A percentile compares a stretch with the other conserved stretches of the same genome.
These are phyloP conservation scores for Naganishia liquefaciens DNA, from an alignment of 1,284 basidiomycete species.

Conservation along the genomic window DNA sequence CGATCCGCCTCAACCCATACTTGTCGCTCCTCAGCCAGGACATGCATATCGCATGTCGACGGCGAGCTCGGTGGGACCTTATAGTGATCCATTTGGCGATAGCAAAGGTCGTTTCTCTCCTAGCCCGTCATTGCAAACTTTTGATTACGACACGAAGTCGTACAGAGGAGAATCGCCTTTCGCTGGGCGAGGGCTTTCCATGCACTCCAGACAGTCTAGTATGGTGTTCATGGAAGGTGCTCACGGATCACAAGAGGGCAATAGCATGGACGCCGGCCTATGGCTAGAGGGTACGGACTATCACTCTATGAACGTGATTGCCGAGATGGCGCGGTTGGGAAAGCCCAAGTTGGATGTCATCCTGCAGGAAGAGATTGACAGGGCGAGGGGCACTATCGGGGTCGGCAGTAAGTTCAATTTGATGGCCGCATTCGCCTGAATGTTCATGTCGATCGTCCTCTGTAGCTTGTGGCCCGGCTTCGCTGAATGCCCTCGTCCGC, in stretches of 20 bases:
- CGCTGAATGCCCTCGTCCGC: conserved; percentile 69
- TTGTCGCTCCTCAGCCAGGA: conserved; percentile 5
- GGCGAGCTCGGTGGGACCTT: conserved; percentile 40
- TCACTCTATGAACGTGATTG: conserved; percentile 65
- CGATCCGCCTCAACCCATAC: conserved; percentile 17
- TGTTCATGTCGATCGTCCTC: conserved; percentile 4
- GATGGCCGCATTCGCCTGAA: neutral
- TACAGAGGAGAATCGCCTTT: conserved; percentile 39
- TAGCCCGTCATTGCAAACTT: conserved; percentile 38
- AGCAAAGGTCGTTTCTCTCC: conserved; percentile 35
- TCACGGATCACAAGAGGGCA: conserved; percentile 16
- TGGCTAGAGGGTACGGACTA: conserved; percentile 69
- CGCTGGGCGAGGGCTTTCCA: conserved; percentile 13
- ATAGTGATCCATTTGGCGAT: conserved; percentile 42
- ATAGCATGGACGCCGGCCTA: conserved; percentile 40
- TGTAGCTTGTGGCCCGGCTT: conserved; percentile 71
- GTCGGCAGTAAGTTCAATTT: conserved; percentile 64
- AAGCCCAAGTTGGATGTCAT: conserved; percentile 71
- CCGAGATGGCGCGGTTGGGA: conserved; percentile 70
- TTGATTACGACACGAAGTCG: conserved; percentile 39
- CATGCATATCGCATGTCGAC: conserved; percentile 19
- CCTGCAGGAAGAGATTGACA: conserved; percentile 66
- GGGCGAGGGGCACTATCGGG: conserved; percentile 62
- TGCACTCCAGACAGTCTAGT: conserved; percentile 41
- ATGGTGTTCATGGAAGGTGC: conserved; percentile 49